Base-by-base conservation (phyloP, 139 green algal species). In the Choricystis sp. region DNA sequence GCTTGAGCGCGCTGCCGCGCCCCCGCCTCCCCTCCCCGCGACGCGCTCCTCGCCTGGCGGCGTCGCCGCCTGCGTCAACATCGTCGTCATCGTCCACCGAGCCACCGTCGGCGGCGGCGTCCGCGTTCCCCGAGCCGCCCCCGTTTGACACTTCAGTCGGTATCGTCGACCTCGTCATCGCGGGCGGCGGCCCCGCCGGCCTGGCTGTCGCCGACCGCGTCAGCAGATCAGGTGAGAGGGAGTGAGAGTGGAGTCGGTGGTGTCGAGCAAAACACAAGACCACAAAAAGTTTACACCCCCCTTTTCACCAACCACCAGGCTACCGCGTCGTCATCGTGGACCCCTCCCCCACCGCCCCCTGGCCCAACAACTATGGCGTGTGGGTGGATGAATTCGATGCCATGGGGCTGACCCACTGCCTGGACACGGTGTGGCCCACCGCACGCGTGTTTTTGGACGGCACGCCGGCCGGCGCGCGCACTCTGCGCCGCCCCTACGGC, bases 311-410 rank as follows among this genome's bases (percentile, higher is more conserved):
- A n/a, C 19, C 19, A 56, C 59, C 65, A 63, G 81, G 82, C 23
- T 88, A 87, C 75, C 70, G 61, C 3, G 90, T 96, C 2, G 83
- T 72, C 49, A 69, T 95, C 16, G 71, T 97, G 1, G 91, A 97
- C 65, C 88, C 89, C 1, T 60, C 77, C 0, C 91, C 90, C 2
- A 65, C 85, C 23, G 77, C 67, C 19, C 66, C 77, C 29, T 98
- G 92, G 93, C 40, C 85, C 2, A 98, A 98, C 73, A 99, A 98
- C 69, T 99, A 97, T 65, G 93, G 93, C 31, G 93, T 98, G 19
- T 99, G 93, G 93, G 69, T 90, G 2, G 93, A 99, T 59, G 93
- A 99, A 77, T 98, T 99, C 62, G 77, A 91, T 64, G 83, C 79
- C 0, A 91, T 99, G 86, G 88, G 89, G 0, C 69, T 95, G 60